Conservation (phyloP, 2,329 filamentous ascomycete genomes). For the Calonectria montana region DNA sequence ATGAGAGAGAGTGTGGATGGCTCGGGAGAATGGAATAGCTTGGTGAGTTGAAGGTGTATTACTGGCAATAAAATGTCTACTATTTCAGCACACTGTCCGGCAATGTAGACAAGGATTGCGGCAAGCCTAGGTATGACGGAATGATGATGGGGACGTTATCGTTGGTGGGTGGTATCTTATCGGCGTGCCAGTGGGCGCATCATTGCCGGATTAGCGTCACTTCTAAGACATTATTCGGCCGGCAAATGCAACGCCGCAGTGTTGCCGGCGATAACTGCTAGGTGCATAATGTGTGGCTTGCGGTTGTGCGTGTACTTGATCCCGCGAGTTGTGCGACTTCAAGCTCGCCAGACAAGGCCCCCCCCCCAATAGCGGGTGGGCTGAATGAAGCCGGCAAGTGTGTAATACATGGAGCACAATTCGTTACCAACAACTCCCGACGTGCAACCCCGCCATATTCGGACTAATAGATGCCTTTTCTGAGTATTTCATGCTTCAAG, state of each 20-base stretch:
- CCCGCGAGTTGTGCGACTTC: neutral
- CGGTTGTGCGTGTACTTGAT: neutral
- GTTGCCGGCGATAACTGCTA: neutral
- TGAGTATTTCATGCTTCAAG: neutral
- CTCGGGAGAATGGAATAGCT: constrained; percentile 10
- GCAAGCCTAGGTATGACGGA: neutral
- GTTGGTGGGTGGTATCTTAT: neutral
- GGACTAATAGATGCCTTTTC: neutral
- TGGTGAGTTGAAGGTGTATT: neutral
- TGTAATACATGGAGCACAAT: constrained; percentile 12
- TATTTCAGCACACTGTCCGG: constrained; percentile 10
- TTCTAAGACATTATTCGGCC: neutral
- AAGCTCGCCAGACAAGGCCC: neutral
- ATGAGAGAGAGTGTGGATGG: constrained; percentile 12
- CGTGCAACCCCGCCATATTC: neutral
- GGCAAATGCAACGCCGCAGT: neutral
- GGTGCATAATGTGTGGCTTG: neutral
- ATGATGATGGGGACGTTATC: neutral
- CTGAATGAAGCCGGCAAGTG: constrained; percentile 3
- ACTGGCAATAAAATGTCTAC: neutral
- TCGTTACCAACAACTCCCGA: neutral
- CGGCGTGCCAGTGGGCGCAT: neutral
- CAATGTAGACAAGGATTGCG: neutral
- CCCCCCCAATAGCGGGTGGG: neutral
- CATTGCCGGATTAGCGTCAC: constrained; percentile 3